Percentiles rank a stretch among this genome's conserved stretches.
These are phyloP conservation scores for Endogone sp. DNA, from an alignment of 192 early-diverging fungal genomes.

Conservation along the genomic window DNA sequence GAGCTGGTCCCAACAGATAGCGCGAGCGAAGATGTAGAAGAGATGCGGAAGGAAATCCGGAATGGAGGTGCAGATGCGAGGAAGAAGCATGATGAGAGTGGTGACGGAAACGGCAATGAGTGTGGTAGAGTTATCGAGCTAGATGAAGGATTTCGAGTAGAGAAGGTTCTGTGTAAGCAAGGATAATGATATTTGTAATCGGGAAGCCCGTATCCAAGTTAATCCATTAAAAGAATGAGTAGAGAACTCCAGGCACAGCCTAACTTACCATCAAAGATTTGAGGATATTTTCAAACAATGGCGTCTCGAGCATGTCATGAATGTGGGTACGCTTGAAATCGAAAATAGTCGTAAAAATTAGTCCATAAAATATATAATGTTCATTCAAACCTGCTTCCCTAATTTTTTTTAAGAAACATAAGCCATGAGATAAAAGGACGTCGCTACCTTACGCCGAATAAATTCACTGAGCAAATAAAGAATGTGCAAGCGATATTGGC, in stretches of 20 bases:
- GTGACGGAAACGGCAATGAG: conserved; percentile 47
- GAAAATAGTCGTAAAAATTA: not conserved
- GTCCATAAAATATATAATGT: not conserved
- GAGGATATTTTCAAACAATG: conserved; percentile 42
- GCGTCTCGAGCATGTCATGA: conserved; percentile 49
- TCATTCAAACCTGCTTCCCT: too few relatives aligned
- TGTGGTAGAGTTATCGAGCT: conserved; percentile 49
- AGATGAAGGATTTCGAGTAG: not conserved
- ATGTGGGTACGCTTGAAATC: conserved; percentile 40
- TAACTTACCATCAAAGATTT: conserved; percentile 45
- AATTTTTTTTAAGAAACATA: too few relatives aligned
- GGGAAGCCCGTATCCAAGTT: not conserved
- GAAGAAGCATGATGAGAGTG: conserved; percentile 50
- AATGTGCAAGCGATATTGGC: conserved; percentile 40
- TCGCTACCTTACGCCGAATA: conserved; percentile 39
- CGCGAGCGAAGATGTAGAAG: conserved; percentile 47
- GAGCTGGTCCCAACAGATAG: conserved; percentile 47
- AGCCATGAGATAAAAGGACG: not conserved
- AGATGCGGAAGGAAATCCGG: conserved; percentile 39
- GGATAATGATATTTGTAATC: not conserved
- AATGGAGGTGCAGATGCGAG: conserved; percentile 41
- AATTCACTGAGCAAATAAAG: conserved; percentile 46
- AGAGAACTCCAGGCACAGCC: not conserved
- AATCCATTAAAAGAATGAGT: not conserved
- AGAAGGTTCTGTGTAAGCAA: not conserved